Evolutionary conservation across 441 rosid species (phyloP), one percentile per base, ranked within the genome.

Genomic region (Omphalea diandra): DNA sequence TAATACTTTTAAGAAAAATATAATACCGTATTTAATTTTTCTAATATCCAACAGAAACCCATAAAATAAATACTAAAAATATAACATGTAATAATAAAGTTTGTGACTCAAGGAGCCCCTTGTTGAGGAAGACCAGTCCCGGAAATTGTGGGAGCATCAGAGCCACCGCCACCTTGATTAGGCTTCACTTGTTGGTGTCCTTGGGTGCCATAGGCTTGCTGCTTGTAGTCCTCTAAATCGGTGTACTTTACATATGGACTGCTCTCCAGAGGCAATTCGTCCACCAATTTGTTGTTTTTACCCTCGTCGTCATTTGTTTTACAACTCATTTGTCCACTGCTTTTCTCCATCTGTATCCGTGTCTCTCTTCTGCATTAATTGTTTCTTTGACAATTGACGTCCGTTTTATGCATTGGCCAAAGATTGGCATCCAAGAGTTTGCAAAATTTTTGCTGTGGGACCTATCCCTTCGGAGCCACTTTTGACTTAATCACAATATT

Each of bases 111-210:
- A n/a, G n/a, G n/a, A n/a, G n/a, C n/a, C n/a, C n/a, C n/a, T n/a
- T n/a, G 24, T n/a, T n/a, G n/a, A n/a, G 53, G 53, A 9, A n/a
- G 54, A 26, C 24, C 54, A 49, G 24, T 49, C 22, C 75, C 79
- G 12, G 85, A 32, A 60, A 76, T 69, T 22, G 83, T 82, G 43
- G 85, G 81, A 43, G 75, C 83, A 24, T 79, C 81, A 22, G 83
- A 79, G 61, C 70, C 65, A 0, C 83, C 82, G 3, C 82, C 70
- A 1, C 75, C 77, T 7, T 67, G 80, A 70, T 77, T 70, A 15
- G 70, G 67, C 36, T 73, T 72, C 9, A 80, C 80, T 58, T 68
- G 46, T 11, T 52, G 75, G 63, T 80, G 86, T 14, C 79, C 83
- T 47, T 75, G 57, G 10, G 79, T 74, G 58, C 83, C 80, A 29